Base-by-base conservation (phyloP, 2,329 filamentous ascomycete species). In the Colletotrichum falcatum region DNA sequence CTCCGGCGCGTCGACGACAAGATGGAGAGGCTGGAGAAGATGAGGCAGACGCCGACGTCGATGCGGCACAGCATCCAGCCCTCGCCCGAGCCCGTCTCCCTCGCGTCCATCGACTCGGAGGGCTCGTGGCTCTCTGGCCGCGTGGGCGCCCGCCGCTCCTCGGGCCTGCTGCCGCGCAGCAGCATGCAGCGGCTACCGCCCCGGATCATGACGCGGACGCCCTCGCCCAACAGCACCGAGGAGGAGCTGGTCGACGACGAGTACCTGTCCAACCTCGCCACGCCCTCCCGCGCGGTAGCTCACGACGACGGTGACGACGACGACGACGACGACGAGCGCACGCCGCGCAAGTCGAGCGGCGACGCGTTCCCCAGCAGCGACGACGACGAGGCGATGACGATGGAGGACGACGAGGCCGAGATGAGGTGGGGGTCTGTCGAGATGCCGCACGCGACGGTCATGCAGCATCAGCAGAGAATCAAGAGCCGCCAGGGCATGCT, bases 31-130 rank as follows among this genome's bases (percentile, higher is more conserved):
- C 67, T 70, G n/a, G 76, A 75, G 59, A 77, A 76, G 37, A 81
- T 81, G 75, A 77, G 83, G 53, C 80, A 83, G 26, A 87, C 84
- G 1, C 83, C 85, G 11, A 85, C 82, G 16, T 84, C 83, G 37
- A 81, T 81, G 67, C 78, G 80, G 68, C 81, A 78, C 72, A 79
- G 74, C 72, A 74, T 72, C 58, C 81, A 83, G 30, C 78, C 83
- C 33, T 90, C 87, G 6, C 89, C 85, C 23, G 90, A 86, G 44
- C 67, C 94, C 37, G 92, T 95, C 79, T 98, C 95, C 0, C 86
- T 98, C 23, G 96, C 94, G 2, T 98, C 95, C 0, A 94, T 98
- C 70, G 96, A 98, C 77, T 98, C 95, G 0, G 96, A 99, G 82
- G 96, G 89, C 5, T 98, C 95, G 0, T 99, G 96, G 96, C 90